These are phyloP conservation scores for Zhuliangozyma parablackwelliae DNA, from an alignment of 1,139 yeast genomes.

Conservation along the genomic window DNA sequence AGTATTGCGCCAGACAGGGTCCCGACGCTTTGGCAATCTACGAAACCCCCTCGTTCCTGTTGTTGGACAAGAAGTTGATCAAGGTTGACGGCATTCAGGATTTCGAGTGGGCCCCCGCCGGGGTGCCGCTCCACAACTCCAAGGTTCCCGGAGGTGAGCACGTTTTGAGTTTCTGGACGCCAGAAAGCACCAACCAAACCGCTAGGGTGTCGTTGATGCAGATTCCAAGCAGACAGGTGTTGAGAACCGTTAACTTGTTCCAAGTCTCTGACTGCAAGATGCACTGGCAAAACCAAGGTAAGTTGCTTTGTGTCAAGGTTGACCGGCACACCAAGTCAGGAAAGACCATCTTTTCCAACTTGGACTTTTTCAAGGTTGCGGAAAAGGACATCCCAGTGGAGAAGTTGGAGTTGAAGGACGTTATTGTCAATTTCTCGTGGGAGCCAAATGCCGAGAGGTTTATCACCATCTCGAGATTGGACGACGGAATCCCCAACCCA, in stretches of 20 bases:
- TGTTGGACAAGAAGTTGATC: conserved; percentile 81
- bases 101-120: conserved; percentile 94
- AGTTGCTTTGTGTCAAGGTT: conserved; percentile 86
- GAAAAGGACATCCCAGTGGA: conserved; percentile 95
- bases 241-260: conserved; percentile 90
- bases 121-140: conserved; percentile 60
- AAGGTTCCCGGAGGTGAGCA: conserved; percentile 55
- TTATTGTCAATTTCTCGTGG: conserved; percentile 88
- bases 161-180: conserved; percentile 92
- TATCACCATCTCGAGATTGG: conserved; percentile 67
- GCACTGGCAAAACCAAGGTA: conserved; percentile 93
- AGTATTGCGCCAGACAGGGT: conserved; percentile 91
- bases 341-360: conserved; percentile 85
- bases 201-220: conserved; percentile 93
- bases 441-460: conserved; percentile 92
- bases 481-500: conserved; percentile 58
- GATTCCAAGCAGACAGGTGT: conserved; percentile 74
- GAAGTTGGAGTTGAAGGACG: conserved; percentile 87
- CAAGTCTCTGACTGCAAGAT: conserved; percentile 89
- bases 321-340: conserved; percentile 96
- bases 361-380: conserved; percentile 83
- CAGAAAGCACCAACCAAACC: conserved; percentile 87
- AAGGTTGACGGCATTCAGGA: conserved; percentile 84
- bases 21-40: conserved; percentile 92
- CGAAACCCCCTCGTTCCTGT: conserved; percentile 62